Evolutionary conservation across 202 grass and related monocot genomes (phyloP).

Genomic region (Schoenoplectus tabernaemontani): DNA sequence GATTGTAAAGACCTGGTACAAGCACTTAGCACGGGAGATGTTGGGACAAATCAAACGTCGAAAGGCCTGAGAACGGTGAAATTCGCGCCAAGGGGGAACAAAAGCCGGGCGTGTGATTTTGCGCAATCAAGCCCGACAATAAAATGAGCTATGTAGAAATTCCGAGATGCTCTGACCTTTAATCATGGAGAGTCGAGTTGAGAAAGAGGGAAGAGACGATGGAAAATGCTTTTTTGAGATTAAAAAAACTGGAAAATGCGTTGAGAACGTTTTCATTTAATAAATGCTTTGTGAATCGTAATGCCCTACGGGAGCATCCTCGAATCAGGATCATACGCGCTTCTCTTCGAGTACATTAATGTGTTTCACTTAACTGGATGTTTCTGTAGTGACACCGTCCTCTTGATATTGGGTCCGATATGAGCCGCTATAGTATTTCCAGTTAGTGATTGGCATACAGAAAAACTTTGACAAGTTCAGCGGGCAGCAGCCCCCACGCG

Average conservation of each 20-base stretch:
- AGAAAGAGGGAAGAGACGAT: neutral
- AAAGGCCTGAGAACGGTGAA: neutral
- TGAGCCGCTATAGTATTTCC: neutral
- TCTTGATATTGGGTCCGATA: neutral
- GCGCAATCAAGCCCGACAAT: neutral
- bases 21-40: neutral
- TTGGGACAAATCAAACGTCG: neutral
- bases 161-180: neutral
- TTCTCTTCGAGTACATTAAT: neutral
- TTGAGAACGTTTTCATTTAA: neutral
- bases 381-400: too few species aligned
- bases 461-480: neutral
- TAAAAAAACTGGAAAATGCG: neutral
- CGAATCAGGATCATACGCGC: neutral
- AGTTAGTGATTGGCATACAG: neutral
- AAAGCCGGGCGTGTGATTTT: neutral
- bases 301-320: neutral
- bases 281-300: neutral
- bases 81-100: neutral
- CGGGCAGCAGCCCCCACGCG: neutral
- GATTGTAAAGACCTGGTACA: neutral
- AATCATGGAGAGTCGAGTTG: neutral
- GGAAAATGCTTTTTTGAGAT: neutral
- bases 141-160: neutral
- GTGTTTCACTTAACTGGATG: neutral